A percentile compares a stretch with the other conserved stretches of the same genome.
Conservation (phyloP, 306 rosid genomes). For the Calophaca sinica region DNA sequence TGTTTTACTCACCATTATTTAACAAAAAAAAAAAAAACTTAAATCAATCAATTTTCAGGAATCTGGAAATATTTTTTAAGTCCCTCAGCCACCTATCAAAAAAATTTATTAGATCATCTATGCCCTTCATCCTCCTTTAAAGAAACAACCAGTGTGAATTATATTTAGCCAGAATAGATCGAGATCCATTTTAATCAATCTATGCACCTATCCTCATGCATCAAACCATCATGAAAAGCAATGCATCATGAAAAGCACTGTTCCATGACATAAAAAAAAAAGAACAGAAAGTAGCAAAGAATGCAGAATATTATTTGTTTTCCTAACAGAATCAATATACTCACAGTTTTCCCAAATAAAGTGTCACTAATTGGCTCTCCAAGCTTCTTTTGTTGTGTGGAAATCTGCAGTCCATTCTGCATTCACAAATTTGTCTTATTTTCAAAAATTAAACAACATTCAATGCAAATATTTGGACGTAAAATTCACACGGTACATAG, state of each 20-base stretch:
- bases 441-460: neutral
- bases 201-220: neutral
- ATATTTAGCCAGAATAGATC: slow-evolving; percentile 9
- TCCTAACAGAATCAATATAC: slow-evolving; percentile 39
- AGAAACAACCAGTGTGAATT: neutral
- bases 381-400: slow-evolving; percentile 70
- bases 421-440: slow-evolving; percentile 25
- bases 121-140: neutral
- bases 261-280: neutral
- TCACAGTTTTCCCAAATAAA: slow-evolving; percentile 87
- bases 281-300: neutral
- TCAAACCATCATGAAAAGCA: neutral
- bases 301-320: neutral
- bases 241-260: neutral
- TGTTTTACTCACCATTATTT: too few species aligned
- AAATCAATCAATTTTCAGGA: too few species aligned
- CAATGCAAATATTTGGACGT: neutral
- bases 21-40: too few species aligned
- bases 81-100: too few species aligned
- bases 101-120: neutral
- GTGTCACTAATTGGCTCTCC: slow-evolving; percentile 82
- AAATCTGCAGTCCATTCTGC: slow-evolving; percentile 77
- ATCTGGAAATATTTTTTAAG: too few species aligned
- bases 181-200: slow-evolving; percentile 23
- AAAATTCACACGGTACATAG: neutral